Evolutionary conservation across 1,139 yeast genomes (phyloP), one percentile per base, ranked within the genome.

Genomic region (Casaregolazyma lundiana): DNA sequence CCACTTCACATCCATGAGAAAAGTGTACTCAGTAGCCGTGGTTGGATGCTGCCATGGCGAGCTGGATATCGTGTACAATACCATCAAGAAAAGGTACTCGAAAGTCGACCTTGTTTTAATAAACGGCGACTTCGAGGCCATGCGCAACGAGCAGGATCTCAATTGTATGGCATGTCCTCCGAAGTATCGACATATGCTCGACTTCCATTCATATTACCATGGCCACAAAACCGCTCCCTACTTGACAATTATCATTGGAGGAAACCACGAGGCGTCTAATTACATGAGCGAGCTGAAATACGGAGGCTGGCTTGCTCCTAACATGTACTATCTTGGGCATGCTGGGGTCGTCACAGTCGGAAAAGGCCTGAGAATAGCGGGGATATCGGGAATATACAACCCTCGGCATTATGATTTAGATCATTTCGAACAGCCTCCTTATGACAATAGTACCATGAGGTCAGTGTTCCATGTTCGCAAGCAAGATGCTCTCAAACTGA

Each of bases 11-110:
- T 8, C 34, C 19, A 36, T 38, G 39, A 21, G 15, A 6, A 34
- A n/a, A 20, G 43, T 29, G 11, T 34, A 53, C 44, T 60, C 57
- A 20, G 48, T 89, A 11, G 96, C 95, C 4, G 75, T 89, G 0
- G 92, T 87, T 59, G 99, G 99, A 16, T 92, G 99, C 63, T 82
- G 96, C 53, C 99, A 92, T 64, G 97, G 98, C 1, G 81, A 80
- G 51, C 73, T 92, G 36, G 69, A 80, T 52, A 58, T 61, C 8
- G 83, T 90, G 2, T 90, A 89, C 59, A 49, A 58, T 4, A 49
- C 62, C 2, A 64, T 76, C 4, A 45, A 7, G n/a, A 17, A 26
- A 6, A 24, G 21, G 22, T 56, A 38, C 8, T 40, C 62, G 8
- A 76, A 77, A 0, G 64, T 69, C 3, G 95, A 89, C 38, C 67